Evolutionary conservation across 2,329 filamentous ascomycete species (phyloP).

Genomic region (Penicillium sp.): DNA sequence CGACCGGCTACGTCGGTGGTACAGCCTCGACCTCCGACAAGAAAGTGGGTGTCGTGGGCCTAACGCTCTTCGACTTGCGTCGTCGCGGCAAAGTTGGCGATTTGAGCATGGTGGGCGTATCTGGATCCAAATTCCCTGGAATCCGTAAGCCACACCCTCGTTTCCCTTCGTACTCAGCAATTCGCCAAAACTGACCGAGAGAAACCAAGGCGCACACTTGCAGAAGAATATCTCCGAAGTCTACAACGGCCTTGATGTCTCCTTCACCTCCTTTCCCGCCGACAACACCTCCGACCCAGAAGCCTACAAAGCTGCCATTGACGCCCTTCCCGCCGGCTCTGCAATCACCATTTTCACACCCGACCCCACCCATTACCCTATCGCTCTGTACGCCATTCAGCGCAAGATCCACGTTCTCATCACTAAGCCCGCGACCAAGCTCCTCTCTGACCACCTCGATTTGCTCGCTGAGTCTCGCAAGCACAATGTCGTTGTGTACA

Average conservation of each 20-base stretch:
- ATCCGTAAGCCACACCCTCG: conserved; percentile 74
- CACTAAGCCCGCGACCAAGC: conserved; percentile 87
- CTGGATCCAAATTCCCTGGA: conserved; percentile 79
- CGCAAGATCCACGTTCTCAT: conserved; percentile 81
- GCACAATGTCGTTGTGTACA: conserved; percentile 75
- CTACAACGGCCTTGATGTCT: conserved; percentile 82
- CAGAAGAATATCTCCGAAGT: conserved; percentile 76
- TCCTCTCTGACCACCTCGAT: conserved; percentile 66
- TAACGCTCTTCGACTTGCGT: conserved; percentile 81
- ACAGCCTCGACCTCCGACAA: conserved; percentile 82
- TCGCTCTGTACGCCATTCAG: conserved; percentile 84
- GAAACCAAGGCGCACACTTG: conserved; percentile 65
- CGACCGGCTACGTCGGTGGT: conserved; percentile 81
- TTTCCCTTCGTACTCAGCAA: no score
- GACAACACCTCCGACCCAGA: conserved; percentile 65
- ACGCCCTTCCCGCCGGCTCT: conserved; percentile 68
- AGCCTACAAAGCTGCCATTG: conserved; percentile 81
- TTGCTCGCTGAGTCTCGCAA: conserved; percentile 64
- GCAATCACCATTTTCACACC: conserved; percentile 95
- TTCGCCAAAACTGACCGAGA: conserved; percentile 7
- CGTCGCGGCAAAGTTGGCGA: conserved; percentile 78
- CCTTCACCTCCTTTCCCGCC: conserved; percentile 72
- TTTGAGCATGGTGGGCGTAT: conserved; percentile 81
- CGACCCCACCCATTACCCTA: conserved; percentile 84
- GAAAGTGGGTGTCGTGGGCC: conserved; percentile 89